These are phyloP conservation scores for Solanum piurae DNA, from an alignment of 257 asterid species.

Conservation along the genomic window DNA sequence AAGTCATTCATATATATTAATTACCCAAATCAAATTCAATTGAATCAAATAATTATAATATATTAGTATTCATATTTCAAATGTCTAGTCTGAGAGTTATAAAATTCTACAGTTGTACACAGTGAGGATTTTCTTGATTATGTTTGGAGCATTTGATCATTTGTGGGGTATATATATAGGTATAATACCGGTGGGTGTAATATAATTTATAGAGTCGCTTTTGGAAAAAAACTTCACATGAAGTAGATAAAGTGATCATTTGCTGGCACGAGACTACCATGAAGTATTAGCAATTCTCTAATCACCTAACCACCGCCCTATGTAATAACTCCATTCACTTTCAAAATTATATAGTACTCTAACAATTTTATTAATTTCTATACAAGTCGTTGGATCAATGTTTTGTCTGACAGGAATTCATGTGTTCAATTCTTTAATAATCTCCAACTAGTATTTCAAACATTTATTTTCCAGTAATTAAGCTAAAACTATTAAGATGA, in stretches of 20 bases:
- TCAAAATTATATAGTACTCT: background rate
- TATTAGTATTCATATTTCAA: background rate
- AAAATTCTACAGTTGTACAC: background rate
- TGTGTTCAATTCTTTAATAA: background rate
- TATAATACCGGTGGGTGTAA: background rate
- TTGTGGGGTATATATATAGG: background rate
- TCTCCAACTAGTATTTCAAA: background rate
- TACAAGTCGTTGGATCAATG: background rate
- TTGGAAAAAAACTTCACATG: background rate
- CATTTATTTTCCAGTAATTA: background rate
- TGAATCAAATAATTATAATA: background rate
- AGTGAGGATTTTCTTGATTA: background rate
- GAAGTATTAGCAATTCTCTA: background rate
- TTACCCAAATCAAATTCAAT: background rate
- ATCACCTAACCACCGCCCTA: background rate
- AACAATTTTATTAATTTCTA: background rate
- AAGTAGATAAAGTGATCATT: background rate
- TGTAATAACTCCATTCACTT: background rate
- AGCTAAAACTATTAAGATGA: background rate
- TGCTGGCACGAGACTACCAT: background rate
- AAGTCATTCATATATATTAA: background rate
- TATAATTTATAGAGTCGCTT: background rate
- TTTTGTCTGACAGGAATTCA: background rate
- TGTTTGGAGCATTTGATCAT: background rate
- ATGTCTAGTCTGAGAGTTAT: background rate